These are phyloP conservation scores for Talaromyces pinophilus DNA, from an alignment of 2,329 filamentous ascomycete genomes.

Conservation along the genomic window DNA sequence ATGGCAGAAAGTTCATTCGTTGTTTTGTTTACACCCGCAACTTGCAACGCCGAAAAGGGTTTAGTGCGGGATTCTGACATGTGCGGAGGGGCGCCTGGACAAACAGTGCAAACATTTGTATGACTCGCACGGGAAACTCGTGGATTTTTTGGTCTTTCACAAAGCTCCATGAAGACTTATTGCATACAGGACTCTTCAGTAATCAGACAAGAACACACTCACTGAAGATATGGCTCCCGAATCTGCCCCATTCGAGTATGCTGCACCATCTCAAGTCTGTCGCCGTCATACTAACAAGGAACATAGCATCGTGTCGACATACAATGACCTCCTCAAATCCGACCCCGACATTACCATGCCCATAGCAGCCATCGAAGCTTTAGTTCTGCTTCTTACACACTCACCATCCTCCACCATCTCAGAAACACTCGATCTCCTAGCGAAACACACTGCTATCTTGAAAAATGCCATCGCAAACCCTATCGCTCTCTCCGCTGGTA, in stretches of 20 bases:
- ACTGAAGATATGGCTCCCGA: conserved; percentile 35
- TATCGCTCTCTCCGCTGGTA: conserved; percentile 88
- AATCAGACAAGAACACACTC: not conserved
- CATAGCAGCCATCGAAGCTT: conserved; percentile 87
- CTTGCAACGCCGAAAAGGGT: conserved; percentile 26
- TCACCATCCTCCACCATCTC: conserved; percentile 82
- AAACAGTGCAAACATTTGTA: conserved; percentile 42
- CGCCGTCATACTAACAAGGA: conserved; percentile 25
- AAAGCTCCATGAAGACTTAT: not conserved
- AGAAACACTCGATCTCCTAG: conserved; percentile 86
- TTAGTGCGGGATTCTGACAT: conserved; percentile 36
- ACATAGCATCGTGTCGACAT: conserved; percentile 62
- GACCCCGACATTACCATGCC: conserved; percentile 92
- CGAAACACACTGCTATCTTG: conserved; percentile 73
- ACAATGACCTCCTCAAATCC: conserved; percentile 62
- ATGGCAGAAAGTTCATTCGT: not conserved
- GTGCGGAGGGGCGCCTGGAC: conserved; percentile 30
- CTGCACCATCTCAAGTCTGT: not conserved
- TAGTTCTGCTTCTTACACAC: conserved; percentile 81
- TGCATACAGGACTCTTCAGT: not conserved
- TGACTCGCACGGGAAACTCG: conserved; percentile 8
- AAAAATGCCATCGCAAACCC: conserved; percentile 81
- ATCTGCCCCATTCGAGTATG: conserved; percentile 44
- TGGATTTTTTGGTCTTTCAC: not conserved
- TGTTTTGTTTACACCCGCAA: conserved; percentile 37